Base-by-base conservation (phyloP, 148 eudicot genomes). In the Silene uniflora region DNA sequence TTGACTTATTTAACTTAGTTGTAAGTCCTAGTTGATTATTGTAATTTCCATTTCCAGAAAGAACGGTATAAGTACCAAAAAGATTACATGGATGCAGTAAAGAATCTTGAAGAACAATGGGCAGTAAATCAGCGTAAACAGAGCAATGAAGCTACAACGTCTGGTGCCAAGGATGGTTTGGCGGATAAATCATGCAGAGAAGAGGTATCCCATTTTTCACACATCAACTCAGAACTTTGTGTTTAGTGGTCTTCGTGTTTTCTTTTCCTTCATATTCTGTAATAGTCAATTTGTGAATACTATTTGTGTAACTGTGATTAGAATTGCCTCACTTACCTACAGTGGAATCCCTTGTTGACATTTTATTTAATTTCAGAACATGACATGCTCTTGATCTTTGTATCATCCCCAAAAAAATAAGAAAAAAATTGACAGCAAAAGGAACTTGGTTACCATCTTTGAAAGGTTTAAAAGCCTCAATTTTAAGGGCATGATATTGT, bases 101-200 rank as follows among this genome's bases (percentile, higher is more conserved):
- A 88, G 79, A 93, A 85, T 84, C 88, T 89, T 64, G 91, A 91
- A 78, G 92, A 89, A 76, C 90, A 93, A 79, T 79, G 80, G 85
- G 81, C 81, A 46, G 72, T 68, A 54, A 84, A 87, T 72, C 85
- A 89, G 73, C 85, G 84, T 68, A 89, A 81, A 70, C 83, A 80
- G 25, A 85, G 71, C 17, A 79, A 64, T 76, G 90, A 72, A 75
- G 85, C 77, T 74, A 80, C 75, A 29, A 77, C 76, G 61, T 71
- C 82, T 75, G 83, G 83, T 62, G 49, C 67, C 67, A 86, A 78
- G 62, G 78, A 78, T 77, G 90, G 66, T 79, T 63, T 69, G 75
- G 67, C 69, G 39, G 63, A 67, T 29, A 86, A 76, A 75, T 64
- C 75, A 75, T 63, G 80, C 24, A 80, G 62, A 61, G 75, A 74